Evolutionary conservation across 2,329 filamentous ascomycete species (phyloP).

Genomic region (Pseudogymnoascus sp.): DNA sequence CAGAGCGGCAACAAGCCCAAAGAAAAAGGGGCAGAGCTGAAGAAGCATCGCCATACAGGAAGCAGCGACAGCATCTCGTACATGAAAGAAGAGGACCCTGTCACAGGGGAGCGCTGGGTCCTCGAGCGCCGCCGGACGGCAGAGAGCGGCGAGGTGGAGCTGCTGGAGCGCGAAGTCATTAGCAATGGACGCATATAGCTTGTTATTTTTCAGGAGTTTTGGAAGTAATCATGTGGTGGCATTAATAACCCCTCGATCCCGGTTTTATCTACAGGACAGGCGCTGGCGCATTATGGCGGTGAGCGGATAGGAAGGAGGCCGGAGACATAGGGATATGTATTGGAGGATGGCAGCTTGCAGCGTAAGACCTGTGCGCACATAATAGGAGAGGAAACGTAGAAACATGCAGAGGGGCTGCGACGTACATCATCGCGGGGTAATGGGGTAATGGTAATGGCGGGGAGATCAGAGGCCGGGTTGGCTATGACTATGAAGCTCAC

Average conservation of each 20-base stretch:
- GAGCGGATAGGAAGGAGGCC: neutral
- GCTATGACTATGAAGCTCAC: neutral
- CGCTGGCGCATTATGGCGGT: neutral
- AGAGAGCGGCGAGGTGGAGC: constrained; percentile 57
- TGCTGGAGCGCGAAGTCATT: constrained; percentile 59
- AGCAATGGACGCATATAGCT: constrained; percentile 36
- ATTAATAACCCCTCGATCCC: neutral
- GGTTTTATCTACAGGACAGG: neutral
- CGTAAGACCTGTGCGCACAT: neutral
- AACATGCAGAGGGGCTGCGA: neutral
- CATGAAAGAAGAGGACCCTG: constrained; percentile 52
- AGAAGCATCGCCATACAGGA: constrained; percentile 42
- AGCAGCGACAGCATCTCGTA: constrained; percentile 67
- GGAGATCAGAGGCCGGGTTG: neutral
- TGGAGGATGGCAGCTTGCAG: neutral
- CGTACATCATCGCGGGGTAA: neutral
- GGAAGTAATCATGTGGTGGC: neutral
- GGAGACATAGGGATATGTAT: neutral
- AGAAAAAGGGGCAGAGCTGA: constrained; percentile 20
- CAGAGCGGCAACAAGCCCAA: constrained; percentile 2
- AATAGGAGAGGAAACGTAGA: neutral
- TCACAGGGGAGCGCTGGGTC: constrained; percentile 57
- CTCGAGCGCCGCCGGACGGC: constrained; percentile 60
- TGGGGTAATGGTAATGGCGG: neutral
- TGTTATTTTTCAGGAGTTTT: neutral